Base-by-base conservation (phyloP, 148 eudicot species). In the Bassia scoparia region DNA sequence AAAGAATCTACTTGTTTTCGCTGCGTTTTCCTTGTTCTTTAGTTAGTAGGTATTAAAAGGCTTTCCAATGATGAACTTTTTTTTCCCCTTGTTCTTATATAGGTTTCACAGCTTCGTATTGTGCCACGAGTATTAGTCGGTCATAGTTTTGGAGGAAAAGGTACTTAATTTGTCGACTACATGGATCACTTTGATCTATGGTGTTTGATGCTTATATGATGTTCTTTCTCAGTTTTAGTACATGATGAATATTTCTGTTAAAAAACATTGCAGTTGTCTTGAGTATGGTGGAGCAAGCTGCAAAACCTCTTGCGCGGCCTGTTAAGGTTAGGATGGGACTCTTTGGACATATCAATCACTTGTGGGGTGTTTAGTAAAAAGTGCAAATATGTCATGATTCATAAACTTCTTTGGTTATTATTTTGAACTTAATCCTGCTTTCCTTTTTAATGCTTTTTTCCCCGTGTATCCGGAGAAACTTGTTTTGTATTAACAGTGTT, bases 141-240 rank as follows among this genome's bases (percentile, higher is more conserved):
- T 70, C 98, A 93, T 78, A 93, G 98, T 80, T 93, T 93, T 81
- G 98, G 98, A 73, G 98, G 98, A 74, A 93, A 93, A 93, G 98
- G 98, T 92, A 84, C 49, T 18, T 73, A 16, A 52, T 29, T 68
- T 37, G 33, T 73, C 44, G 55, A 11, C 41, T 60, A 31, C 24
- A 37, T 63, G 58, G 50, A 27, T 34, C 38, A 14, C 24, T 64
- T 52, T 52, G 16, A 44, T 61, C 26, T 23, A 5, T 70, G 68
- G 7, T 68, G 53, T 56, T 27, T 43, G 38, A 37, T 59, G 29
- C 34, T 58, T 61, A 50, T 24, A 9, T 41, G n/a, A 16, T 20
- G 24, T 20, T 5, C 1, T n/a, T 69, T 75, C 35, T 27, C 34
- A 61, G 43, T 29, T 34, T 60, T 70, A 54, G 43, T 82, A 31